These are phyloP conservation scores for Populus pruinosa DNA, from an alignment of 345 rosid genomes.

Conservation along the genomic window DNA sequence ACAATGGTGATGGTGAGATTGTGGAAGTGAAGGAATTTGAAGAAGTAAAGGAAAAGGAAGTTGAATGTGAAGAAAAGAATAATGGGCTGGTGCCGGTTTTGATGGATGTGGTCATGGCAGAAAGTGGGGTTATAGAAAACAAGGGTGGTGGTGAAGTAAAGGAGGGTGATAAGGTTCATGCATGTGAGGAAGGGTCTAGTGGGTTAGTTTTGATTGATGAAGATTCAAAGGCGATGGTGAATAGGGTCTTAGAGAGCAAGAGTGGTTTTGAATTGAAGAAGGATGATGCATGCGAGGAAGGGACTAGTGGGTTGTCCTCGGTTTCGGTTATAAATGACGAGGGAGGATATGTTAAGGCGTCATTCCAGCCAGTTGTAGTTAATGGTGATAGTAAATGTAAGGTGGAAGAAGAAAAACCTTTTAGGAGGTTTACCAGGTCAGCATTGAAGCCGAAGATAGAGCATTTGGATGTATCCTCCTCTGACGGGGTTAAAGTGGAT, in stretches of 20 bases:
- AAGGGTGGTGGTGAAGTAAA: background rate
- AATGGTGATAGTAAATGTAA: background rate
- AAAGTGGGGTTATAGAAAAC: background rate
- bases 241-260: background rate
- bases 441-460: slow-evolving; percentile 22
- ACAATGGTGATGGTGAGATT: slow-evolving; percentile 1
- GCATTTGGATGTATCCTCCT: background rate
- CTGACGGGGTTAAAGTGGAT: slow-evolving; percentile 3
- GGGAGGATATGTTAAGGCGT: background rate
- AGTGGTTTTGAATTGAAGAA: slow-evolving; percentile 3
- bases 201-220: background rate
- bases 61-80: slow-evolving; percentile 6
- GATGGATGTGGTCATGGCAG: background rate
- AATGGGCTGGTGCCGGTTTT: slow-evolving; percentile 5
- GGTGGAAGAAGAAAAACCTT: slow-evolving; percentile 3
- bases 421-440: slow-evolving; percentile 35
- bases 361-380: slow-evolving; percentile 4
- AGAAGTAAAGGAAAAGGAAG: background rate
- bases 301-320: background rate
- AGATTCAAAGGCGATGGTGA: background rate
- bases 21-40: background rate
- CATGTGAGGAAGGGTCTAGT: background rate
- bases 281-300: slow-evolving; percentile 4
- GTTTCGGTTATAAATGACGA: slow-evolving; percentile 6
- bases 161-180: background rate